Evolutionary conservation across 768 basidiomycete species (phyloP).

Genomic region (Floccularia luteovirens): DNA sequence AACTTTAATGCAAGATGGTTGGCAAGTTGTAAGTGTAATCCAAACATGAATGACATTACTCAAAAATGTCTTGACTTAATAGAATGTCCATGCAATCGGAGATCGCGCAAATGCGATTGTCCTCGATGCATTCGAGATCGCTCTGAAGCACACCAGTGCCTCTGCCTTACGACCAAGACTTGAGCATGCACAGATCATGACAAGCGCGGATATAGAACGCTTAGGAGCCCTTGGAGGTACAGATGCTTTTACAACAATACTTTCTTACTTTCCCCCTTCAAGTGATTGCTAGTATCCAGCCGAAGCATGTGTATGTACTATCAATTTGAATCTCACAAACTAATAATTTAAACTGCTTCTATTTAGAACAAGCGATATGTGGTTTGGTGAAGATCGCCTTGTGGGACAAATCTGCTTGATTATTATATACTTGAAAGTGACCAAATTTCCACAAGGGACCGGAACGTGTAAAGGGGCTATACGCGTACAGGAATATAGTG

Average conservation of each 20-base stretch:
- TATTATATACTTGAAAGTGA: background rate
- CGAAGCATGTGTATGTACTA: conserved; percentile 72
- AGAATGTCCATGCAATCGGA: conserved; percentile 89
- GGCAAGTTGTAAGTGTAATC: conserved; percentile 67
- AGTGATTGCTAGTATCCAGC: conserved; percentile 92
- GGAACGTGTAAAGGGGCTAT: conserved; percentile 78
- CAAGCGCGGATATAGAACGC: conserved; percentile 57
- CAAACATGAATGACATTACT: background rate
- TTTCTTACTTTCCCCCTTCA: background rate
- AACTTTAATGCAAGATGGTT: conserved; percentile 63
- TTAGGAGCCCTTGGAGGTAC: conserved; percentile 67
- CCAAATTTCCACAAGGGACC: conserved; percentile 44
- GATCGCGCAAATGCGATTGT: conserved; percentile 83
- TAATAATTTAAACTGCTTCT: conserved; percentile 1
- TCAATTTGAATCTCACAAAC: background rate
- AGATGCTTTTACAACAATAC: too few relatives aligned
- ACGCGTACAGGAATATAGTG: conserved; percentile 79
- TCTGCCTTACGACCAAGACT: conserved; percentile 64
- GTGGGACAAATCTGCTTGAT: conserved; percentile 24
- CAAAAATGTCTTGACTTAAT: background rate
- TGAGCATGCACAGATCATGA: conserved; percentile 91
- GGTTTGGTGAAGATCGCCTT: conserved; percentile 79
- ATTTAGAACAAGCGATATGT: conserved; percentile 82
- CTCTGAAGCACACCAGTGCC: conserved; percentile 25
- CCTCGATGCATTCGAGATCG: conserved; percentile 76